Evolutionary conservation across 2,329 filamentous ascomycete species (phyloP), one percentile per base, ranked within the genome.

Genomic region (Phaeosphaeriaceae sp.): DNA sequence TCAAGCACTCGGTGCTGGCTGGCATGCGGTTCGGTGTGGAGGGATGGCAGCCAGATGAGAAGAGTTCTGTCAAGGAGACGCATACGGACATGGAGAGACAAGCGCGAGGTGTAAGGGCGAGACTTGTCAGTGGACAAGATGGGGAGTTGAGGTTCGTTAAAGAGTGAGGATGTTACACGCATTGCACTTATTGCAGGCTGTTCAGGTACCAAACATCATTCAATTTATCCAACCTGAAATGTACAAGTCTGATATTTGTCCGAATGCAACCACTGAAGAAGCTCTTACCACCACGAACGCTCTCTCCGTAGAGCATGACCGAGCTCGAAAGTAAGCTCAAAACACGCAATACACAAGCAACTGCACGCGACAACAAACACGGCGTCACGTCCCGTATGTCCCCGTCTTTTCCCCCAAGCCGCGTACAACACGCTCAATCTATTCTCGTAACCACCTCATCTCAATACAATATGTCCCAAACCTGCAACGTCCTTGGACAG

Each of bases 401-500:
- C 25, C 31, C n/a, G 10, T 9, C 24, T 4, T n/a, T 10, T 2
- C 9, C 46, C 10, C 13, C 46, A 48, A 19, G 42, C 42, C 20
- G 42, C 20, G 21, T 48, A 22, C 48, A 36, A 11, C 19, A 19
- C 48, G 31, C 31, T 3, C 33, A 49, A 49, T 40, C 25, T 31
- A 36, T 33, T 20, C 19, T 40, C 10, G 27, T 21, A 21, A 40
- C 19, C 27, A 21, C n/a, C 31, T 9, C 31, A 63, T 61, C 62
- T 53, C 25, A n/a, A 40, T 40, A 40, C 36, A 40, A 17, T 40
- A 6, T 15, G 17, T 57, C 36, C 13, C 36, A 40, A n/a, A 54
- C 55, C 22, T 65, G 59, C 60, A 56, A 53, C 27, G 47, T 15
- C 17, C 19, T 24, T 46, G 19, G 3, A 2, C 10, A 47, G 41